phyloP scores from a whole-genome alignment of 108 stramenopile genomes.

The Skeletonema tropicum region DNA sequence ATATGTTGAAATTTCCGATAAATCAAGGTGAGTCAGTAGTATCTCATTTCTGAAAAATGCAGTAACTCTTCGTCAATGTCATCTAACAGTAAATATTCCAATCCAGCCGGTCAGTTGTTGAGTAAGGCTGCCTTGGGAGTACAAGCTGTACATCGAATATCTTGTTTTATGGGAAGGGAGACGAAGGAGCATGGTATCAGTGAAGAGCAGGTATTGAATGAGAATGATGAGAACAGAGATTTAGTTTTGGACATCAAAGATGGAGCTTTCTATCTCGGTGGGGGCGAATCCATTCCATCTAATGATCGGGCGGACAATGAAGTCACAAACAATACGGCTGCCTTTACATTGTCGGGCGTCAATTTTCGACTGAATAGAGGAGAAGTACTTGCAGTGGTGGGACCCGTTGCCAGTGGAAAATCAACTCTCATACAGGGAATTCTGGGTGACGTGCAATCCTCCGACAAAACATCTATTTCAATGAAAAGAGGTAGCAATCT shows the following conservation, averaged over 20 bases:
- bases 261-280: constrained; percentile 13
- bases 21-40: constrained; percentile 11
- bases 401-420: constrained; percentile 43
- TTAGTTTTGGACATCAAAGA: constrained; percentile 1
- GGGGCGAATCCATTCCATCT: background rate
- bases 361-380: constrained; percentile 48
- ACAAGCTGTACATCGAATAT: constrained; percentile 18
- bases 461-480: constrained; percentile 38
- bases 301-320: background rate
- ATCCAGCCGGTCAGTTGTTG: constrained; percentile 30
- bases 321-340: background rate
- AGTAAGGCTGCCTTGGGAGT: constrained; percentile 23
- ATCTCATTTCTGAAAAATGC: no score
- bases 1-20: constrained; percentile 56
- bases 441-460: constrained; percentile 63
- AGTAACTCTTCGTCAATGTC: no score
- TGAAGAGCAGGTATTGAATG: background rate
- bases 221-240: background rate
- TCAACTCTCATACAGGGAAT: constrained; percentile 66
- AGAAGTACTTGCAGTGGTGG: constrained; percentile 55
- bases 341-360: constrained; percentile 48
- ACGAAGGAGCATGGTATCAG: constrained; percentile 1
- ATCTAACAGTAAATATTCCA: no score
- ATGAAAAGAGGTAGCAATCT: constrained; percentile 49
- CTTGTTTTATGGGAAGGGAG: constrained; percentile 26